Base-by-base conservation (phyloP, 208 protist genomes). In the Leptomonas pyrrhocoris region DNA sequence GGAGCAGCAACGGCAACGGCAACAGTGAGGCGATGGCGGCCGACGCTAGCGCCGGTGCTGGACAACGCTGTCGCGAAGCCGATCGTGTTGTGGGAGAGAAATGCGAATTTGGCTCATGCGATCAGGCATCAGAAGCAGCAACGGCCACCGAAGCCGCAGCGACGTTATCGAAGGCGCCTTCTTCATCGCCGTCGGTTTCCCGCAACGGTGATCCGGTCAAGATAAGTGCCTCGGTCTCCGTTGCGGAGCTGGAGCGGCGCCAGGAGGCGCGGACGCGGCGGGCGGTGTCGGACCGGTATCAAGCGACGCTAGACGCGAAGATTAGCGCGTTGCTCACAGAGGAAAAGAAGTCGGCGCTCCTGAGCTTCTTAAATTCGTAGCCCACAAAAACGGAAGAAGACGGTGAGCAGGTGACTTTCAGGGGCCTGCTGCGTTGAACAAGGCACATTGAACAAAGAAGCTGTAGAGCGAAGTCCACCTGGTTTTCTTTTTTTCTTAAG, bases 221-320 rank as follows among this genome's bases (percentile, higher is more conserved):
- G 12, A 54, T 72, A 42, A 72, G 36, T 38, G 55, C 45, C 5
- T 19, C 25, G 6, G 6, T 72, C 12, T 72, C 66, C 5, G 49
- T 55, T n/a, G 55, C 43, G n/a, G 66, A 57, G 56, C n/a, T 54
- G 66, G 66, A 72, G 56, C 55, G 50, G 62, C 81, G 77, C 30
- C 73, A 81, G 55, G 77, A 87, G 68, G 81, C 77, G 48, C 77
- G 77, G 36, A 69, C 79, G 30, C 77, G 78, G 48, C 66, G 81
- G 11, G 61, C 69, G 5, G 73, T 87, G 34, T 70, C 74, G 21
- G 74, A 87, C 40, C 55, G 50, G 13, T 87, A 87, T 57, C 74
- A 87, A 56, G 53, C 28, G 30, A 42, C 53, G 27, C 13, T 78
- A 9, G 78, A 84, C 49, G 77, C 71, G 38, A 78, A 73, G 64